Conservation (phyloP, 2,329 filamentous ascomycete genomes). For the Botrytis fragariae region DNA sequence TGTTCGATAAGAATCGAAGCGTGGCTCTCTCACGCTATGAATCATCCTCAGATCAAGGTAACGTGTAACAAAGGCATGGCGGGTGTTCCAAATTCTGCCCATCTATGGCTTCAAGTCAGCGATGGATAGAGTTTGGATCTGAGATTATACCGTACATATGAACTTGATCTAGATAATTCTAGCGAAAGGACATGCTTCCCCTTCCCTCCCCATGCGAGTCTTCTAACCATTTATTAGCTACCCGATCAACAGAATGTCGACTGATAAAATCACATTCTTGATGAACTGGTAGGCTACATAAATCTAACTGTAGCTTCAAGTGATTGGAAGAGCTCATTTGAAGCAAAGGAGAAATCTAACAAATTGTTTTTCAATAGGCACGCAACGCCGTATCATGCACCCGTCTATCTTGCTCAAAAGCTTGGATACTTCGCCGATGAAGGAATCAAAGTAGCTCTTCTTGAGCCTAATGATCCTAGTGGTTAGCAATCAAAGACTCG, state of each 20-base stretch:
- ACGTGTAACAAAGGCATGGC: slow-evolving; percentile 31
- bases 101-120: not conserved
- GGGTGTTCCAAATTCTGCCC: slow-evolving; percentile 29
- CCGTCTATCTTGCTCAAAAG: slow-evolving; percentile 72
- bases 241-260: slow-evolving; percentile 56
- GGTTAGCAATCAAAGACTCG: slow-evolving; percentile 43
- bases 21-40: slow-evolving; percentile 25
- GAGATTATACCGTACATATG: slow-evolving; percentile 67
- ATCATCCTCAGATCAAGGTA: slow-evolving; percentile 32
- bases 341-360: slow-evolving; percentile 34
- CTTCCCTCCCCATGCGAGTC: slow-evolving; percentile 32
- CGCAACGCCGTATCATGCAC: slow-evolving; percentile 77
- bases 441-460: slow-evolving; percentile 72
- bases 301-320: not conserved
- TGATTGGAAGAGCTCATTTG: not conserved
- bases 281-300: slow-evolving; percentile 66
- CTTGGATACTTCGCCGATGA: slow-evolving; percentile 74
- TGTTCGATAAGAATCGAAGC: slow-evolving; percentile 19
- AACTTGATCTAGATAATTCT: slow-evolving; percentile 88
- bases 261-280: slow-evolving; percentile 81
- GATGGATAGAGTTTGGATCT: slow-evolving; percentile 48
- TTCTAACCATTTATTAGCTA: slow-evolving; percentile 45
- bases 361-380: slow-evolving; percentile 52
- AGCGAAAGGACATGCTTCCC: slow-evolving; percentile 83
- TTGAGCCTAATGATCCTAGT: slow-evolving; percentile 77